Base-by-base conservation (phyloP, 2,329 filamentous ascomycete species). In the Simplicillium sp. region DNA sequence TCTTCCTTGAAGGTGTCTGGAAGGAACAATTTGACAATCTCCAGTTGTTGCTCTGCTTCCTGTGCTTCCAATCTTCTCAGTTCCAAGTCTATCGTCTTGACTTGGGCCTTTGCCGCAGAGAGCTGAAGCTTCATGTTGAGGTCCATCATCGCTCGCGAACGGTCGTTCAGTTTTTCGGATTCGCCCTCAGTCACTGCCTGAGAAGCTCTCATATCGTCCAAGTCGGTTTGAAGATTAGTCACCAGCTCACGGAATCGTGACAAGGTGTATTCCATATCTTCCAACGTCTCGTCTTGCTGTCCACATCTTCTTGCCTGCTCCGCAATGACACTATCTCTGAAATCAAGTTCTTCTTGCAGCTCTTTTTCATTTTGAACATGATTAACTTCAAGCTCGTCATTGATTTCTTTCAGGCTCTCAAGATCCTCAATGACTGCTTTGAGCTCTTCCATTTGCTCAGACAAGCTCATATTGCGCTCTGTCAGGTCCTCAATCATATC, bases 111-210 rank as follows among this genome's bases (percentile, higher is more conserved):
- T 33, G 87, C 77, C 11, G 88, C 88, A 11, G 88, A 94, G 42
- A 85, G 77, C 55, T 95, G 90, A 34, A 98, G 74, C 64, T 94
- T 94, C 74, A 90, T 77, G 61, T 97, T 97, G 36, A 98, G 74
- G 54, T 98, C 90, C 77, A 95, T 85, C 83, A 98, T 94, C 40
- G 90, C 88, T 47, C 88, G 80, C 35, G 90, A 94, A 46, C 87
- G 84, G 52, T 78, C 85, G 48, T 82, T 89, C 41, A 97, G 77
- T 59, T 97, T 87, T 57, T 89, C 88, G 1, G 90, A 88, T 59
- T 97, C 89, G 13, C 83, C 83, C 60, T 97, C 92, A 1, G 88
- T 94, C 50, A 97, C 84, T 35, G 89, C 87, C 53, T 94, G 87
- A 4, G 88, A 94, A 11, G 89, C 86, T 44, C 87, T 80, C 74